Percentiles rank a stretch among this genome's conserved stretches.
These are phyloP conservation scores for Dendryphion nanum DNA, from an alignment of 2,329 filamentous ascomycete species.

Conservation along the genomic window DNA sequence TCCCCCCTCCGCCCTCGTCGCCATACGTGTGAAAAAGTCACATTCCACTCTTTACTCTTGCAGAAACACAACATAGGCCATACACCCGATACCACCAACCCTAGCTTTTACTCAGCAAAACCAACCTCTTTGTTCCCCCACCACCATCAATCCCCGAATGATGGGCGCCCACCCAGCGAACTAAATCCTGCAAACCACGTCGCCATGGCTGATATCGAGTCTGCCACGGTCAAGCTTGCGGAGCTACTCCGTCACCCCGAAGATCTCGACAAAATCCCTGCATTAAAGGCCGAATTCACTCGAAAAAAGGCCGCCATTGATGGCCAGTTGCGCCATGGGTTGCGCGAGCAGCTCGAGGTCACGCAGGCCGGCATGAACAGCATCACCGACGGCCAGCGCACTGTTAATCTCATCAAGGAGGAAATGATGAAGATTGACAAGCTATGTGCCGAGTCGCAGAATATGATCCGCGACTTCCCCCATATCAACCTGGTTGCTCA, in stretches of 20 bases:
- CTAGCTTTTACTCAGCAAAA: too few species aligned
- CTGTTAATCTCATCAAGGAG: constrained; percentile 89
- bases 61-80: too few species aligned
- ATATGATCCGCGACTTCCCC: constrained; percentile 95
- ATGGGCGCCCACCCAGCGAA: too few species aligned
- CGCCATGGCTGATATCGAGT: constrained; percentile 61
- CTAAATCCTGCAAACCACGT: too few species aligned
- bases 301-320: constrained; percentile 93
- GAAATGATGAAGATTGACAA: constrained; percentile 99
- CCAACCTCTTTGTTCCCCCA: too few species aligned
- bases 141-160: too few species aligned
- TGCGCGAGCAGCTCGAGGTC: constrained; percentile 89
- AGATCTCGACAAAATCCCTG: constrained; percentile 92
- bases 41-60: too few species aligned
- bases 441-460: constrained; percentile 93
- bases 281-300: constrained; percentile 85
- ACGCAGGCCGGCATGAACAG: constrained; percentile 91
- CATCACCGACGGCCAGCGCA: constrained; percentile 85
- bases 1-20: too few species aligned
- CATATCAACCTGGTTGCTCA: constrained; percentile 90
- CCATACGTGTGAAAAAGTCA: too few species aligned
- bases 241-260: constrained; percentile 94
- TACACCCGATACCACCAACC: too few species aligned
- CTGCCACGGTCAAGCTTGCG: constrained; percentile 72
- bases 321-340: constrained; percentile 80